Conservation (phyloP, 108 stramenopile genomes). For the Nitzschia sp. region DNA sequence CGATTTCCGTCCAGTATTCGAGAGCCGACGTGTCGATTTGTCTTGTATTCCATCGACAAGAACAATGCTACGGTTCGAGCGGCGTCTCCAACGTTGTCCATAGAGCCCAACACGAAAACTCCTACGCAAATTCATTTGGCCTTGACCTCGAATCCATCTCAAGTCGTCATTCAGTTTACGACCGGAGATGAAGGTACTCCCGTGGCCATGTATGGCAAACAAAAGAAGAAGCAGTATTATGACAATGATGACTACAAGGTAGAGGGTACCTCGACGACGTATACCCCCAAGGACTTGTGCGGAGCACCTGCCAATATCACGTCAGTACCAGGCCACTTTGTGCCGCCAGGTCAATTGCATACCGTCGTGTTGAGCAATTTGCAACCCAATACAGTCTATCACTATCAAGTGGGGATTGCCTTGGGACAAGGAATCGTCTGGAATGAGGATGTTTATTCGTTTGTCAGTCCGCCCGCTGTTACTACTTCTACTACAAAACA, state of each 20-base stretch:
- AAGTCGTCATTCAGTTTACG: conserved; percentile 60
- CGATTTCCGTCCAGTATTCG: too few relatives aligned
- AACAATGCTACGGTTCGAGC: too few relatives aligned
- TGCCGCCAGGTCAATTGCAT: conserved; percentile 60
- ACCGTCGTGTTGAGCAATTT: conserved; percentile 47
- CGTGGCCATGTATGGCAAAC: conserved; percentile 7
- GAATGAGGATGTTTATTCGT: conserved; percentile 20
- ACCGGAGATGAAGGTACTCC: conserved; percentile 32
- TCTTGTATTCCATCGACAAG: too few relatives aligned
- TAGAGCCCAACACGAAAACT: neutral
- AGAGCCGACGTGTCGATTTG: too few relatives aligned
- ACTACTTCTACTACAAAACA: too few relatives aligned
- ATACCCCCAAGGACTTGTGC: conserved; percentile 67
- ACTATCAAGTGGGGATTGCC: conserved; percentile 61
- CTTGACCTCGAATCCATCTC: conserved; percentile 23
- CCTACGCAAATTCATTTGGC: conserved; percentile 63
- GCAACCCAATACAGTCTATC: conserved; percentile 47
- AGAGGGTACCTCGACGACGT: conserved; percentile 51
- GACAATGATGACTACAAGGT: neutral
- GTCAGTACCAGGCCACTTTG: conserved; percentile 44
- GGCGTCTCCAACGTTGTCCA: too few relatives aligned
- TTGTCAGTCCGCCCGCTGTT: conserved; percentile 20
- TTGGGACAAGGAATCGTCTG: conserved; percentile 32
- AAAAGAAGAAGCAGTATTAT: neutral
- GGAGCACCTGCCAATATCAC: conserved; percentile 58